Evolutionary conservation across 2,329 filamentous ascomycete species (phyloP).

Genomic region (Metarhizium brunneum): DNA sequence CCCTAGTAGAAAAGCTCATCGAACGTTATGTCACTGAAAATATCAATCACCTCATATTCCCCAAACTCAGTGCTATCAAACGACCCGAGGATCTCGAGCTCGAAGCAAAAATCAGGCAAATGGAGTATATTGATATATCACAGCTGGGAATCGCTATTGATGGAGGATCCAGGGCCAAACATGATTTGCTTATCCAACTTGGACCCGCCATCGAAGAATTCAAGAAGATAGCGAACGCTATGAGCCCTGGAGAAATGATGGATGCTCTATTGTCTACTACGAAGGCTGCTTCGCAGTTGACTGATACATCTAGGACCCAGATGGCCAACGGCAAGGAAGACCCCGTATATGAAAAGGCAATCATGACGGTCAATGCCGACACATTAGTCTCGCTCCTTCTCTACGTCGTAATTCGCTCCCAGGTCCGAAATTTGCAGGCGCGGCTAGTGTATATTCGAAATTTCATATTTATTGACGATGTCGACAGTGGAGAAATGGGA

Average conservation of each 20-base stretch:
- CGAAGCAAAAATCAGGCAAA: conserved; percentile 82
- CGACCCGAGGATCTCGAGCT: conserved; percentile 77
- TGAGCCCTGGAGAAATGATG: conserved; percentile 83
- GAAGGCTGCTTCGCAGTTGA: conserved; percentile 68
- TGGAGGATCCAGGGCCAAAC: conserved; percentile 67
- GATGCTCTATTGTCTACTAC: conserved; percentile 70
- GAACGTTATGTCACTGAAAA: conserved; percentile 92
- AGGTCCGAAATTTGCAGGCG: conserved; percentile 79
- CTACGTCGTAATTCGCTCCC: conserved; percentile 84
- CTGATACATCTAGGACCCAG: conserved; percentile 38
- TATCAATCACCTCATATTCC: conserved; percentile 82
- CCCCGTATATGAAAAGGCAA: conserved; percentile 39
- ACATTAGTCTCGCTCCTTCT: conserved; percentile 85
- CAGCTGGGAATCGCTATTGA: conserved; percentile 86
- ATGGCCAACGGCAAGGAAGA: conserved; percentile 18
- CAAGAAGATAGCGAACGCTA: conserved; percentile 68
- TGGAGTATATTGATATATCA: conserved; percentile 88
- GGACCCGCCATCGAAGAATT: conserved; percentile 79
- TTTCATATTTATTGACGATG: conserved; percentile 96
- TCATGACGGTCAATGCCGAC: conserved; percentile 68
- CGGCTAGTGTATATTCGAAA: conserved; percentile 90
- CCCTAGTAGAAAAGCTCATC: conserved; percentile 85
- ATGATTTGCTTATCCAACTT: conserved; percentile 69
- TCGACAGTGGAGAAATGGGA: conserved; percentile 91
- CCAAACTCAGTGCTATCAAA: conserved; percentile 68